Conservation (phyloP, 768 basidiomycete species). For the Imleria badia region DNA sequence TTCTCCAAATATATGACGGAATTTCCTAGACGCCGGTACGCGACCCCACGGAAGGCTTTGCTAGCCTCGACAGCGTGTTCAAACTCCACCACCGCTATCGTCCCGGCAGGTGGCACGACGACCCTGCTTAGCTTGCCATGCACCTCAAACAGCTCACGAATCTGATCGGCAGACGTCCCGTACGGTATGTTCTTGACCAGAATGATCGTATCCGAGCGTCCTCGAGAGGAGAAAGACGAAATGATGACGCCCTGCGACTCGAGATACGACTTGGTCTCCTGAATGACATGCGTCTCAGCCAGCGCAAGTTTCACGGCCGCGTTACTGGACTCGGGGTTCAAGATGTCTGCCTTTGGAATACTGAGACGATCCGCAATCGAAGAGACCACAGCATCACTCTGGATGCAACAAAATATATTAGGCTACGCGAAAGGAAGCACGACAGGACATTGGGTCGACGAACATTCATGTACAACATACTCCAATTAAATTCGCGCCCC, state of each 20-base stretch:
- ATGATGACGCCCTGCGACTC: conserved; percentile 73
- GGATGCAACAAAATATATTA: conserved; percentile 19
- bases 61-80: conserved; percentile 66
- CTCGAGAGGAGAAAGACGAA: conserved; percentile 50
- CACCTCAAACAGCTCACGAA: conserved; percentile 75
- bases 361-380: conserved; percentile 89
- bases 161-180: conserved; percentile 71
- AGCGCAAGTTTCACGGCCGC: conserved; percentile 93
- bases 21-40: conserved; percentile 86
- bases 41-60: conserved; percentile 76
- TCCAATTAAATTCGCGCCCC: conserved; percentile 88
- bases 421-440: conserved; percentile 14
- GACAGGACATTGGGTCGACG: conserved; percentile 38
- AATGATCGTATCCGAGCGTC: conserved; percentile 75
- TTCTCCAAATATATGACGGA: conserved; percentile 92
- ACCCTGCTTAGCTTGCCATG: conserved; percentile 73
- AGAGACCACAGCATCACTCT: conserved; percentile 93
- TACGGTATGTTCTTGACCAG: conserved; percentile 97
- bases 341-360: conserved; percentile 81
- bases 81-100: conserved; percentile 90
- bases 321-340: conserved; percentile 79
- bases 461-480: conserved; percentile 97
- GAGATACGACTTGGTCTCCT: conserved; percentile 90
- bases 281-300: conserved; percentile 94
- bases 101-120: conserved; percentile 88